Conservation (phyloP, 345 rosid genomes). For the Ceriops zippeliana region DNA sequence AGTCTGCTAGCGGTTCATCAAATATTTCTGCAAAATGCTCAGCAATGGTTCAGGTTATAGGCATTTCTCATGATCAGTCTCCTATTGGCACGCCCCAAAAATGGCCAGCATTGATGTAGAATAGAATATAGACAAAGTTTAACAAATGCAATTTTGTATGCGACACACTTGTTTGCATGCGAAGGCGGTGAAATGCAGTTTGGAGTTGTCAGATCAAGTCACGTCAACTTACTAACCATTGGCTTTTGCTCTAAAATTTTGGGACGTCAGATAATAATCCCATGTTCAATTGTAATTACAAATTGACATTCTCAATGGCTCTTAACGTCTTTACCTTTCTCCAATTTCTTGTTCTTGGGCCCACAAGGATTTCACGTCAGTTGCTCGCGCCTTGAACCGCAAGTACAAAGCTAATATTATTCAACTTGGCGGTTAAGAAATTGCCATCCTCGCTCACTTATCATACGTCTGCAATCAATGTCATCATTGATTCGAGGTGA, state of each 20-base stretch:
- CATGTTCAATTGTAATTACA: neutral
- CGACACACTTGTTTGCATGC: neutral
- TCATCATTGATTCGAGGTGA: neutral
- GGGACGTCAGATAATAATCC: neutral
- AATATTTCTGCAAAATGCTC: neutral
- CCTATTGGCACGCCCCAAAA: too few relatives aligned
- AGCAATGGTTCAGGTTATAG: neutral
- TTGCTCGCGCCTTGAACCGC: too few relatives aligned
- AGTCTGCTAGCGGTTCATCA: too few relatives aligned
- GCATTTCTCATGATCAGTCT: too few relatives aligned
- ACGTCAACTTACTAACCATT: neutral
- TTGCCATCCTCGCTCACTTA: neutral
- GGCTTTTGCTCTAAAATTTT: neutral
- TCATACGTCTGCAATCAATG: neutral
- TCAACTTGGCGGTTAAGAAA: neutral
- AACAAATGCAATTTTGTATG: neutral
- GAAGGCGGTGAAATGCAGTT: neutral
- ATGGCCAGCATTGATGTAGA: too few relatives aligned
- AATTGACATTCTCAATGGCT: neutral
- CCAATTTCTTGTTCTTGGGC: neutral
- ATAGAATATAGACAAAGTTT: too few relatives aligned
- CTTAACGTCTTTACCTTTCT: neutral
- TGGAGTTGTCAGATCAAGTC: neutral
- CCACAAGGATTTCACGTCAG: neutral
- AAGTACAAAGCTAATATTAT: neutral